A percentile compares a stretch with the other conserved stretches of the same genome.
Conservation (phyloP, 169 alveolate species). For the Babesia divergens region DNA sequence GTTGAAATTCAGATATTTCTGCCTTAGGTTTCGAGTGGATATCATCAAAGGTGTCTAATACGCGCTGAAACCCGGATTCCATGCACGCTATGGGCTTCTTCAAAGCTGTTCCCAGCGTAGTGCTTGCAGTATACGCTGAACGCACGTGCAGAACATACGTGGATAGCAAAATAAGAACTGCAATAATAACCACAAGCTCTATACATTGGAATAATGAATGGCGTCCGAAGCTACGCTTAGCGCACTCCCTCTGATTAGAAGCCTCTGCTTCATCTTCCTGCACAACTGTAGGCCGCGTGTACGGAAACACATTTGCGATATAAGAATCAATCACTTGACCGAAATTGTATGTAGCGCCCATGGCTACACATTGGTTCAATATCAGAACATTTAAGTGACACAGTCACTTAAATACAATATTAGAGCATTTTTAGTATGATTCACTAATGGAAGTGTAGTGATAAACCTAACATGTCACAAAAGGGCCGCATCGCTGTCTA, state of each 20-base stretch:
- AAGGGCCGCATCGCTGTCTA: too few species aligned
- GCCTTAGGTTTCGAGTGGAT: background rate
- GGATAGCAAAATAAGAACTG: conserved; percentile 17
- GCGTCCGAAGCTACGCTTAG: background rate
- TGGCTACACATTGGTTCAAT: background rate
- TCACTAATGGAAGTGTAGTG: too few species aligned
- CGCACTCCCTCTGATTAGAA: background rate
- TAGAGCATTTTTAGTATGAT: too few species aligned
- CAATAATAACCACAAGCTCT: background rate
- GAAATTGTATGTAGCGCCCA: conserved; percentile 47
- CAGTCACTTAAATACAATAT: too few species aligned
- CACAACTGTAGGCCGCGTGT: background rate
- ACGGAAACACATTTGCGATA: conserved; percentile 36
- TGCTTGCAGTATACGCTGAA: conserved; percentile 24
- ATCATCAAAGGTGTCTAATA: conserved; percentile 2
- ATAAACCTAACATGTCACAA: too few species aligned
- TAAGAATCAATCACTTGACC: conserved; percentile 50
- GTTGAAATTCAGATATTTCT: background rate
- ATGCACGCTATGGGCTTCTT: conserved; percentile 25
- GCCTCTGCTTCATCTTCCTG: conserved; percentile 14
- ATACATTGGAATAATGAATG: conserved; percentile 8
- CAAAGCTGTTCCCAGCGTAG: conserved; percentile 17
- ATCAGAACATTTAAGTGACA: background rate
- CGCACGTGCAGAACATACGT: conserved; percentile 28
- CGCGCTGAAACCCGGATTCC: conserved; percentile 23